Evolutionary conservation across 345 rosid genomes (phyloP).

Genomic region (Gossypium longicalyx): DNA sequence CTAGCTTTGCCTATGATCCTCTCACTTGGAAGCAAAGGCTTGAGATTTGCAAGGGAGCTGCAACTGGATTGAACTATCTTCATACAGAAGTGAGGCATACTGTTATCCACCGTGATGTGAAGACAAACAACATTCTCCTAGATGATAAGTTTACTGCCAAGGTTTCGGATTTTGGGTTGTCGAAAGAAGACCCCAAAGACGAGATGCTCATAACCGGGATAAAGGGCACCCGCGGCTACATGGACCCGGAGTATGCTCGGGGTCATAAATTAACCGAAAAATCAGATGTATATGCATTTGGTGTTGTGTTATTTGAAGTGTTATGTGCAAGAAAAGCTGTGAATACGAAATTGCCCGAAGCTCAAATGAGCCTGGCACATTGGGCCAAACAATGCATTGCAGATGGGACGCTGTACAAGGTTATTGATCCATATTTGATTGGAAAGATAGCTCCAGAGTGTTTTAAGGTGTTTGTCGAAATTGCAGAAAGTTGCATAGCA

Average conservation of each 20-base stretch:
- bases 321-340: constrained; percentile 21
- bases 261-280: constrained; percentile 24
- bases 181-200: constrained; percentile 18
- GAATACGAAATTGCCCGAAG: background rate
- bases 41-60: constrained; percentile 28
- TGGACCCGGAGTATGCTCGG: constrained; percentile 1
- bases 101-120: constrained; percentile 7
- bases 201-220: background rate
- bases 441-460: constrained; percentile 14
- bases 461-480: constrained; percentile 17
- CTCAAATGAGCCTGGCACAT: constrained; percentile 14
- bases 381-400: constrained; percentile 12
- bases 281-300: constrained; percentile 31
- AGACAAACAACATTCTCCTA: constrained; percentile 8
- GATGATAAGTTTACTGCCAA: constrained; percentile 11
- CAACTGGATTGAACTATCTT: constrained; percentile 28
- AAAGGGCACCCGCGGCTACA: constrained; percentile 3
- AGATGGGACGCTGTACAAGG: constrained; percentile 15
- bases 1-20: constrained; percentile 10
- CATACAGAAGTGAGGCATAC: constrained; percentile 20
- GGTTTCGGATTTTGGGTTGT: constrained; percentile 29
- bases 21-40: constrained; percentile 27
- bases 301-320: constrained; percentile 29
- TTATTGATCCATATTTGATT: constrained; percentile 22
- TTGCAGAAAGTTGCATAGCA: constrained; percentile 20